Evolutionary conservation across 805 yeast species (phyloP), one percentile per base, ranked within the genome.

Genomic region (Saturnispora serradocipensis): DNA sequence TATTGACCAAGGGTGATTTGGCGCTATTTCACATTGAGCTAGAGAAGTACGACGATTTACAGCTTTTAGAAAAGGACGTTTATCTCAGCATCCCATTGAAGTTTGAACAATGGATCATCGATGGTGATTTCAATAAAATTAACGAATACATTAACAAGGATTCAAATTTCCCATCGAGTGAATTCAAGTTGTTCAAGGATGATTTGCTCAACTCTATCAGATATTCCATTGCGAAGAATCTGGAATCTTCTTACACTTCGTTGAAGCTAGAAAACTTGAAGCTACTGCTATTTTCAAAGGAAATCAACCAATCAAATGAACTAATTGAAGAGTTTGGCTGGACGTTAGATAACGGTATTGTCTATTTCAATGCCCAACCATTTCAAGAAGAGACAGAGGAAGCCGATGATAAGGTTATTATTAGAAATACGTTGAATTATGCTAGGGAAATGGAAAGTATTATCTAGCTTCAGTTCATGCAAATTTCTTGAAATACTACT

Each of bases 401-500:
- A 32, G 69, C 66, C 35, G 74, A 71, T 48, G 75, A 70, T 52
- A 72, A 76, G 54, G 64, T 68, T 40, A 69, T 84, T 43, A 80
- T 88, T 51, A 82, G 74, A 58, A 84, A 86, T 63, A 79, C 90
- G n/a, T 76, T 91, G 58, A 80, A 76, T 55, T 91, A 89, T 63
- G 97, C 97, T 11, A 84, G 83, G 56, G 93, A 88, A 68, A 81
- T 93, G 64, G 99, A 93, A 72, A 85, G 93, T 18, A 93, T 91
- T 67, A 83, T 91, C 48, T 90, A 76, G 43, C 25, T 16, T 32
- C 15, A 16, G 49, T 20, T 32, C 15, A 16, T 51, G 27, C 15
- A 45, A 27, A 36, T n/a, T 6, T n/a, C 39, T 16, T 20, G 13
- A 5, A 7, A 13, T 40, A 40, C 24, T 11, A 46, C n/a, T 28